These are phyloP conservation scores for Lipomyces mesembrius DNA, from an alignment of 805 yeast species.

Conservation along the genomic window DNA sequence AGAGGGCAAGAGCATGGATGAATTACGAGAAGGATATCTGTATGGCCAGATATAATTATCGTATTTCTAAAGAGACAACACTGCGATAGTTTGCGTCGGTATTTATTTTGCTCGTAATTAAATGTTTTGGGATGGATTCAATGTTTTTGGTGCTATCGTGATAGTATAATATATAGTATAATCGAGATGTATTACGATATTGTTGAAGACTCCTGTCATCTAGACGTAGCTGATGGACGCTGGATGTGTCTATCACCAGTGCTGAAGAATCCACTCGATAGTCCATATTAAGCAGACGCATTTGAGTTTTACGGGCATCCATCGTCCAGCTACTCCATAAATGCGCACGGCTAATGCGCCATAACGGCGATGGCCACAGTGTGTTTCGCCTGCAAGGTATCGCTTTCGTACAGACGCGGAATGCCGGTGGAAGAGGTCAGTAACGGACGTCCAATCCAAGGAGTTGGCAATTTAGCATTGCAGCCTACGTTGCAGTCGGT, in stretches of 20 bases:
- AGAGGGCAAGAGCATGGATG: conserved; percentile 30
- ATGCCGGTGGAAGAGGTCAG: background rate
- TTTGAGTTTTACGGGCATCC: background rate
- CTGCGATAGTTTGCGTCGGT: background rate
- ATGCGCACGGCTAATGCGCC: background rate
- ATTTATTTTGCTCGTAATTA: background rate
- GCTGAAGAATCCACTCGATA: no score
- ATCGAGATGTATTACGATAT: background rate
- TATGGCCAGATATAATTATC: conserved; percentile 38
- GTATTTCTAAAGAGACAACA: background rate
- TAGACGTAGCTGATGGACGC: background rate
- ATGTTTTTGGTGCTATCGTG: background rate
- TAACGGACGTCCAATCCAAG: background rate
- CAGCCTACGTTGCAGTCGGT: no score
- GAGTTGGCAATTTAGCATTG: background rate
- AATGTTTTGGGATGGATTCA: background rate
- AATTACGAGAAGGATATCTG: conserved; percentile 26
- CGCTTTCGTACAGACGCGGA: background rate
- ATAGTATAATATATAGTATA: background rate
- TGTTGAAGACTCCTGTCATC: background rate
- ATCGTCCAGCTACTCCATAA: background rate
- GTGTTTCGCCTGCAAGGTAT: background rate
- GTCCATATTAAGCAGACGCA: no score
- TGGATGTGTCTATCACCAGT: no score
- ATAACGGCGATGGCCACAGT: background rate